These are phyloP conservation scores for Camelina sativa DNA, from an alignment of 345 rosid genomes.

Conservation along the genomic window DNA sequence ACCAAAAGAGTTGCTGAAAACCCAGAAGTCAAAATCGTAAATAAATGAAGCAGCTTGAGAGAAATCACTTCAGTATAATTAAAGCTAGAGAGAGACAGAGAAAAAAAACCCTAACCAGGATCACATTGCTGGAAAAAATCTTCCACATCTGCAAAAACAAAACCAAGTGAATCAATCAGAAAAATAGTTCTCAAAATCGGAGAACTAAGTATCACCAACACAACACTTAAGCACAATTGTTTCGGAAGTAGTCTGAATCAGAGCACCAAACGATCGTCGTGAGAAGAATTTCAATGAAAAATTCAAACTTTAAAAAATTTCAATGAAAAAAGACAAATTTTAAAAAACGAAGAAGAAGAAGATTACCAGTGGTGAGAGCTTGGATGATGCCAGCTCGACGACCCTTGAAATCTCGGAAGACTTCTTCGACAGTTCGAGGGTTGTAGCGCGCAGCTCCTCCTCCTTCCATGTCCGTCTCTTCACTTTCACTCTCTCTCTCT, in stretches of 20 bases:
- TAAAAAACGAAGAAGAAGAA: conserved; percentile 6
- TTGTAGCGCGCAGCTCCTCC: conserved; percentile 57
- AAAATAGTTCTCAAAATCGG: not conserved
- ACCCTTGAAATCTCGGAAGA: conserved; percentile 77
- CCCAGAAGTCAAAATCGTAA: not conserved
- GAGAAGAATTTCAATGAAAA: not conserved
- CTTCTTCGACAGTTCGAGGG: conserved; percentile 77
- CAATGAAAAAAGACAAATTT: not conserved
- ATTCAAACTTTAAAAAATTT: not conserved
- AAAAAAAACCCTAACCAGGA: conserved; percentile 66
- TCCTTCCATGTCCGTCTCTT: conserved; percentile 32
- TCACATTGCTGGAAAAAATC: conserved; percentile 76
- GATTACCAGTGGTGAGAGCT: conserved; percentile 71
- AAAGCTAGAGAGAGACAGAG: not conserved
- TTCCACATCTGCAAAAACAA: conserved; percentile 61
- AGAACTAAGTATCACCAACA: conserved; percentile 12
- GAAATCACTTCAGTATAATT: not conserved
- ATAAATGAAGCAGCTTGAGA: conserved; percentile 19
- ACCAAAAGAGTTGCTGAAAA: not conserved
- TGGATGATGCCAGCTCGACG: conserved; percentile 76
- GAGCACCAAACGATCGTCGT: not conserved
- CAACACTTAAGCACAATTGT: not conserved
- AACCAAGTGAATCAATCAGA: conserved; percentile 14
- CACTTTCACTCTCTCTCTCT: not conserved
- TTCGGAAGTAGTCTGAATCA: not conserved